Conservation (phyloP, 495 filamentous ascomycete species). For the Neurospora sp. region DNA sequence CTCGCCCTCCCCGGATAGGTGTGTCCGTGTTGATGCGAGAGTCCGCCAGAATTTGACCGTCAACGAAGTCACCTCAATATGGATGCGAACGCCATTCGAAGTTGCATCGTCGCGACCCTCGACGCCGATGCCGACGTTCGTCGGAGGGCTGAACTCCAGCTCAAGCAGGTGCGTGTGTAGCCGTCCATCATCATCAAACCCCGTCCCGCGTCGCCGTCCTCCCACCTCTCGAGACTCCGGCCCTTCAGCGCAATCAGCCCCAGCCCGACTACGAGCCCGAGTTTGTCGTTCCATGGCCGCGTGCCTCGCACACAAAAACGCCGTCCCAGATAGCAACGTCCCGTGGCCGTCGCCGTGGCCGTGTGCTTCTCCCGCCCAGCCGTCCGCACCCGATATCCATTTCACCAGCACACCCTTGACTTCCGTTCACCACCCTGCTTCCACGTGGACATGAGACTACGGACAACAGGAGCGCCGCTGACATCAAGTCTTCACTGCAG, state of each 20-base stretch:
- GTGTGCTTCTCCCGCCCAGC: neutral
- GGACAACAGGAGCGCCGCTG: neutral
- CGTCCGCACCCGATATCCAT: neutral
- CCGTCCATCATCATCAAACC: neutral
- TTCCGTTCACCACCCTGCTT: neutral
- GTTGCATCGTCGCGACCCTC: slow-evolving; percentile 81
- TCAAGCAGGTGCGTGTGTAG: slow-evolving; percentile 70
- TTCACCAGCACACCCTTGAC: neutral
- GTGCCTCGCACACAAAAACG: neutral
- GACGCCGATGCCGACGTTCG: slow-evolving; percentile 76
- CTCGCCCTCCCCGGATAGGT: slow-evolving; percentile 5
- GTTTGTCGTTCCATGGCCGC: neutral
- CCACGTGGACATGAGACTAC: neutral
- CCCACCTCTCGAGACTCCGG: neutral
- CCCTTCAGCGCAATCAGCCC: neutral
- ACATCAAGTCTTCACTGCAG: slow-evolving; percentile 33
- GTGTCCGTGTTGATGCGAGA: slow-evolving; percentile 20
- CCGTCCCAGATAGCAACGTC: neutral
- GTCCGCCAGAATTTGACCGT: slow-evolving; percentile 9
- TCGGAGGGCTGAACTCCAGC: slow-evolving; percentile 78
- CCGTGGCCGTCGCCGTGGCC: neutral
- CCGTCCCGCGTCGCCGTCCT: neutral
- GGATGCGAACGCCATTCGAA: slow-evolving; percentile 79
- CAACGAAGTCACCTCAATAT: slow-evolving; percentile 39
- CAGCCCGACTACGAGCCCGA: neutral